A percentile compares a stretch with the other conserved stretches of the same genome.
These are phyloP conservation scores for Agaricus sinodeliciosus DNA, from an alignment of 768 basidiomycete species.

Conservation along the genomic window DNA sequence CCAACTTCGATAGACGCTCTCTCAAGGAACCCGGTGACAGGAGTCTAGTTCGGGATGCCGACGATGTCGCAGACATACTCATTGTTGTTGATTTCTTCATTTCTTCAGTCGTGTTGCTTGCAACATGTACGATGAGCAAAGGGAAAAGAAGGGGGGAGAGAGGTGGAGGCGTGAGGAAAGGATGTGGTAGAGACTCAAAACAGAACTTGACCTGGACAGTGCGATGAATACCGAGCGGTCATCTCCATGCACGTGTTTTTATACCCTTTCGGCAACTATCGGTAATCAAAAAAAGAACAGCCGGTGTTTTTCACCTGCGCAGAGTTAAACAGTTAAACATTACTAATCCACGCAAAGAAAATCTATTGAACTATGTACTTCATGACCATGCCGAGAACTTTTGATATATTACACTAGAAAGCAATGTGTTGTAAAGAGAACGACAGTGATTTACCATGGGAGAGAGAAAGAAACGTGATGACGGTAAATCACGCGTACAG, in stretches of 20 bases:
- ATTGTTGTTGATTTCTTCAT: neutral
- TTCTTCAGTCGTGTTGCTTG: neutral
- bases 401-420: conserved; percentile 8
- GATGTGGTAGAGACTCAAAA: neutral
- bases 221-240: neutral
- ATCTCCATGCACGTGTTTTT: neutral
- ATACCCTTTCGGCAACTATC: neutral
- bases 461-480: neutral
- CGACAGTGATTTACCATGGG: neutral
- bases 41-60: conserved; percentile 27
- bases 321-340: neutral
- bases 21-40: conserved; percentile 58
- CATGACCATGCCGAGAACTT: neutral
- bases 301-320: neutral
- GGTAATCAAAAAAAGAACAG: neutral
- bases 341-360: neutral
- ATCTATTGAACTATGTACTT: neutral
- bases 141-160: neutral
- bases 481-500: conserved; percentile 63
- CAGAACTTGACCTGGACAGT: neutral
- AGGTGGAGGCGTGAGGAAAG: neutral
- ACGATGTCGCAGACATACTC: neutral
- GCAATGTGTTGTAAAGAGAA: neutral
- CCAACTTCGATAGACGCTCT: conserved; percentile 54
- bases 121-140: neutral